phyloP scores from a whole-genome alignment of 2,329 filamentous ascomycete species.

The Nigrospora oryzae region DNA sequence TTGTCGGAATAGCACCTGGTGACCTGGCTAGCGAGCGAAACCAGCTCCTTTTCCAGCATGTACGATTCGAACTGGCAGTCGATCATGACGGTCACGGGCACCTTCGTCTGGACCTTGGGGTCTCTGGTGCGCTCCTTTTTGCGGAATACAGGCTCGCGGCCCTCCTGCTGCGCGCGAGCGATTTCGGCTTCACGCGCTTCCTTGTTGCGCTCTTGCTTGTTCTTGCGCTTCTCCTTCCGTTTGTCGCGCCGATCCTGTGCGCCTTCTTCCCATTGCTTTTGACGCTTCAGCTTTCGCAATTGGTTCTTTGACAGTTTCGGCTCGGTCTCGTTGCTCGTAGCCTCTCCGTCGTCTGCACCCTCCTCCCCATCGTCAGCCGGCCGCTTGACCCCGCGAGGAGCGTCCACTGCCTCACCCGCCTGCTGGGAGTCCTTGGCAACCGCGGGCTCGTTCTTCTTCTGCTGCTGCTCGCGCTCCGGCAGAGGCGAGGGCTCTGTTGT shows the following conservation, averaged over 20 bases:
- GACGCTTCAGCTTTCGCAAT: conserved; percentile 66
- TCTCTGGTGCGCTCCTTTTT: conserved; percentile 23
- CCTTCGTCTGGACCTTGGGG: conserved; percentile 25
- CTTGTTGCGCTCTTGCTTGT: conserved; percentile 37
- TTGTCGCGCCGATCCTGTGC: conserved; percentile 40
- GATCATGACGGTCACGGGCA: conserved; percentile 74
- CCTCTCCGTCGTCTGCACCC: conserved; percentile 52
- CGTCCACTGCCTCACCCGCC: neutral
- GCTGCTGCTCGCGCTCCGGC: no score
- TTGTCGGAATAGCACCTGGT: conserved; percentile 89
- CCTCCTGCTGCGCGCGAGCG: conserved; percentile 32
- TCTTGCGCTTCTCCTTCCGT: conserved; percentile 47
- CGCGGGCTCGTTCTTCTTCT: no score
- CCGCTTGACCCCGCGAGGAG: conserved; percentile 13
- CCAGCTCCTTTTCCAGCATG: conserved; percentile 80
- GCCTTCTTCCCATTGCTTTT: conserved; percentile 67
- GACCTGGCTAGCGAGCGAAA: conserved; percentile 76
- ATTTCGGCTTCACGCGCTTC: conserved; percentile 40
- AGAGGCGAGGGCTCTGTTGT: no score
- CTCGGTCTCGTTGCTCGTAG: conserved; percentile 3
- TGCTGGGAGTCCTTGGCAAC: neutral
- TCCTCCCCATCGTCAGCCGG: conserved; percentile 39
- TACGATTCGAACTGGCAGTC: conserved; percentile 89
- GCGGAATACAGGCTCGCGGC: conserved; percentile 29
- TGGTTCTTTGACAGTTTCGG: conserved; percentile 70